Percentiles rank a stretch among this genome's conserved stretches.
phyloP scores from a whole-genome alignment of 2,329 filamentous ascomycete genomes.

The Plenodomus biglobosus region DNA sequence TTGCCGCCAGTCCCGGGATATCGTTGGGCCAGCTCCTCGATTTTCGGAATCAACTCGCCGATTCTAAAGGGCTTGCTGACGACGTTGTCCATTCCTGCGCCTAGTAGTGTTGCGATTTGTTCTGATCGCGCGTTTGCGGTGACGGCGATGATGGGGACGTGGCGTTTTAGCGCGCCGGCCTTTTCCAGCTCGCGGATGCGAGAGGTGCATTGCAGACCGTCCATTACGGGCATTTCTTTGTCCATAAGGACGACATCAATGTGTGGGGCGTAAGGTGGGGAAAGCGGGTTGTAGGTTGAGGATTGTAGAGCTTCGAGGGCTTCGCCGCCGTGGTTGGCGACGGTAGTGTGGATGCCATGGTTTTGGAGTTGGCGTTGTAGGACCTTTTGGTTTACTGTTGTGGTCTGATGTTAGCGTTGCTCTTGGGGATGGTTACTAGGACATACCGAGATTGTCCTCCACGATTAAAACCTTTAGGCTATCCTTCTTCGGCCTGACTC shows the following conservation, averaged over 20 bases:
- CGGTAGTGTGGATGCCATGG: conserved; percentile 49
- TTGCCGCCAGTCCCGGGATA: conserved; percentile 5
- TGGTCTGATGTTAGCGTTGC: conserved; percentile 2
- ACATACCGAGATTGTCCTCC: conserved; percentile 43
- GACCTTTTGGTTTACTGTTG: conserved; percentile 53
- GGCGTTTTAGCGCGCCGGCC: conserved; percentile 35
- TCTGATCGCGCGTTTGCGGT: conserved; percentile 47
- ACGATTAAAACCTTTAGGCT: conserved; percentile 47
- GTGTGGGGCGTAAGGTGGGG: conserved; percentile 23
- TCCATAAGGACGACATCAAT: conserved; percentile 43
- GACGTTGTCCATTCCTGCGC: conserved; percentile 52
- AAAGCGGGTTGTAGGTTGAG: conserved; percentile 47
- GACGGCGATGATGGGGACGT: conserved; percentile 47
- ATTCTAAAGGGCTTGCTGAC: conserved; percentile 56
- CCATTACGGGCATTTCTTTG: conserved; percentile 49
- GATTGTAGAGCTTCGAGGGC: conserved; percentile 49
- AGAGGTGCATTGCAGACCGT: conserved; percentile 44
- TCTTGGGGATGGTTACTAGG: too few relatives aligned
- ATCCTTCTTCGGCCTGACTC: conserved; percentile 15
- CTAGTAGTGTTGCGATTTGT: conserved; percentile 44
- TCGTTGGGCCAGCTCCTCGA: conserved; percentile 49
- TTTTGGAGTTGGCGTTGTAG: conserved; percentile 54
- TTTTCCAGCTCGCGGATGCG: conserved; percentile 43
- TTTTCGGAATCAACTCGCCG: conserved; percentile 53
- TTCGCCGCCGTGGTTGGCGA: conserved; percentile 55